Percentiles rank a stretch among this genome's conserved stretches.
These are phyloP conservation scores for Erysimum cheiri DNA, from an alignment of 441 rosid genomes.

Conservation along the genomic window DNA sequence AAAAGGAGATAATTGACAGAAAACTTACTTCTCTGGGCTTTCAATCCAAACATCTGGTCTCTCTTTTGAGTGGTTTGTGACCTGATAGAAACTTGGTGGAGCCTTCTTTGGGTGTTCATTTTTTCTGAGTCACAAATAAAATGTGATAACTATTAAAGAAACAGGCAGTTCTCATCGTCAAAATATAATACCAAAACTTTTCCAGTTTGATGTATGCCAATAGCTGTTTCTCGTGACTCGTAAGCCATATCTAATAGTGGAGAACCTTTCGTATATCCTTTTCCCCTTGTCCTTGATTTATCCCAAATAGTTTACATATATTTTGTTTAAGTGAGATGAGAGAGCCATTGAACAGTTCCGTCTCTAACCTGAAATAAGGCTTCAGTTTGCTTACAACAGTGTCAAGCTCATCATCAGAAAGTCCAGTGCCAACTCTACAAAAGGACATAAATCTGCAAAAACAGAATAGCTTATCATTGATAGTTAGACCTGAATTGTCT, in stretches of 20 bases:
- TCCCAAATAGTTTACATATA: background rate
- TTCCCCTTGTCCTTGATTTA: constrained; percentile 16
- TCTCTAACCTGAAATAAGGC: constrained; percentile 87
- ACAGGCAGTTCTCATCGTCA: constrained; percentile 13
- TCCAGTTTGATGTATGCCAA: constrained; percentile 17
- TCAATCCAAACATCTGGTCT: constrained; percentile 99
- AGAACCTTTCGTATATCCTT: constrained; percentile 4
- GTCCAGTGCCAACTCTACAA: constrained; percentile 98
- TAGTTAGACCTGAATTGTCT: background rate
- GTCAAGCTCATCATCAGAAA: constrained; percentile 86
- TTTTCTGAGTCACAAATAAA: constrained; percentile 57
- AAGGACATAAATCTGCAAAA: constrained; percentile 88
- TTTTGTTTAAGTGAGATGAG: constrained; percentile 7
- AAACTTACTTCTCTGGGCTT: constrained; percentile 89
- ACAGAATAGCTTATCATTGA: constrained; percentile 24
- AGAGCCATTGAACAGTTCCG: constrained; percentile 13
- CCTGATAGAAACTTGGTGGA: constrained; percentile 89
- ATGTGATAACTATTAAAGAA: background rate
- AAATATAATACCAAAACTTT: background rate
- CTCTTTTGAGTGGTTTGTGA: constrained; percentile 89
- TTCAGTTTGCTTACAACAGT: constrained; percentile 83
- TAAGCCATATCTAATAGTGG: background rate
- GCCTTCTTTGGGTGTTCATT: constrained; percentile 86
- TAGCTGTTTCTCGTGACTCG: constrained; percentile 4
- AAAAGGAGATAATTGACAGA: constrained; percentile 25